These are phyloP conservation scores for Alternaria incomplexa DNA, from an alignment of 2,329 filamentous ascomycete species.

Conservation along the genomic window DNA sequence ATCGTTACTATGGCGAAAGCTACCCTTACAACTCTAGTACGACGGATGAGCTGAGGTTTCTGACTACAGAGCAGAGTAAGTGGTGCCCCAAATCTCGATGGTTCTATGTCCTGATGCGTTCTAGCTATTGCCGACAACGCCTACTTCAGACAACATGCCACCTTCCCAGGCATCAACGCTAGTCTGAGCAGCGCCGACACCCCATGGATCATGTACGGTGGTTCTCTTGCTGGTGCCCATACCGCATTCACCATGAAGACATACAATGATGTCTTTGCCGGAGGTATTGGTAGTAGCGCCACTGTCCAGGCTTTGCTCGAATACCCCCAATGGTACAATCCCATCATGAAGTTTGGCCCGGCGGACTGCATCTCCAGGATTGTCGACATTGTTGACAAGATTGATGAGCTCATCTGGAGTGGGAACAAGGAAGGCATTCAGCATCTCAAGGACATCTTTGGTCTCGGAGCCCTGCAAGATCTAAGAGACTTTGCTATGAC, in stretches of 20 bases:
- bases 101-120: not conserved
- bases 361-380: conserved; percentile 58
- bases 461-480: conserved; percentile 53
- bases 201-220: conserved; percentile 56
- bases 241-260: conserved; percentile 56
- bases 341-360: conserved; percentile 58
- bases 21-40: conserved; percentile 57
- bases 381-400: conserved; percentile 58
- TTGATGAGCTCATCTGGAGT: conserved; percentile 54
- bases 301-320: conserved; percentile 51
- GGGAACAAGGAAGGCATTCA: conserved; percentile 53
- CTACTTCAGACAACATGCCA: conserved; percentile 58
- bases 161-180: conserved; percentile 53
- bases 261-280: conserved; percentile 55
- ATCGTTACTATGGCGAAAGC: conserved; percentile 59
- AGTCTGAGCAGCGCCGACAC: conserved; percentile 53
- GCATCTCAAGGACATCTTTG: conserved; percentile 57
- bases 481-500: conserved; percentile 57
- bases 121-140: conserved; percentile 58
- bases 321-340: conserved; percentile 59
- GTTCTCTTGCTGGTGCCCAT: conserved; percentile 53
- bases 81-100: not conserved
- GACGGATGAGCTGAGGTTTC: conserved; percentile 57
- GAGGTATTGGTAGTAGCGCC: conserved; percentile 58
- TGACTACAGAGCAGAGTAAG: conserved; percentile 58